phyloP scores from a whole-genome alignment of 768 basidiomycete species.

The Tricholoma bakamatsutake region DNA sequence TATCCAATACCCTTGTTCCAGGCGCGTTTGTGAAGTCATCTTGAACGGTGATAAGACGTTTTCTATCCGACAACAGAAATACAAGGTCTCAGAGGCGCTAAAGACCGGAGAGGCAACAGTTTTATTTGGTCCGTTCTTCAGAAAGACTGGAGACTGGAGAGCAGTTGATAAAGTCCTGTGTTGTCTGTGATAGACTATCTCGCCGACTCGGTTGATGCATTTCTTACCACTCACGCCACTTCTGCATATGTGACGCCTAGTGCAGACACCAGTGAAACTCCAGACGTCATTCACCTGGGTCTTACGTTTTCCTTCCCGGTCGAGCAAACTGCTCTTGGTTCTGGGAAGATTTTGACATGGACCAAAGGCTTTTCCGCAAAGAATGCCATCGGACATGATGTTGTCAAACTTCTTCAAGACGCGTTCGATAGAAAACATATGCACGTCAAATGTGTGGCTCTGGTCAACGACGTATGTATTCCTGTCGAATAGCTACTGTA shows the following conservation, averaged over 20 bases:
- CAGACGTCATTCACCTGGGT: constrained; percentile 57
- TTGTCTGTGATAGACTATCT: constrained; percentile 76
- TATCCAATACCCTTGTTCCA: constrained; percentile 25
- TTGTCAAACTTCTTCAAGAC: constrained; percentile 85
- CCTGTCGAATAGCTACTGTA: neutral
- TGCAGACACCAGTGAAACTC: constrained; percentile 12
- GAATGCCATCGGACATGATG: constrained; percentile 84
- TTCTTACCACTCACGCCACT: constrained; percentile 62
- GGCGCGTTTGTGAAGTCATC: constrained; percentile 91
- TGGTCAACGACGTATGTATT: constrained; percentile 84
- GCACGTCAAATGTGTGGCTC: constrained; percentile 84
- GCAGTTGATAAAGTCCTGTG: constrained; percentile 3
- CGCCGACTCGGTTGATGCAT: constrained; percentile 93
- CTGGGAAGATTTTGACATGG: constrained; percentile 90
- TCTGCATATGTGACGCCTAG: constrained; percentile 32
- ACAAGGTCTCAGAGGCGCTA: constrained; percentile 87
- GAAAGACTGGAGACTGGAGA: neutral
- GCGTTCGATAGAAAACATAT: constrained; percentile 90
- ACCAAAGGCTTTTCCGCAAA: constrained; percentile 95
- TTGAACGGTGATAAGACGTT: constrained; percentile 90
- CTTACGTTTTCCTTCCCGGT: constrained; percentile 98
- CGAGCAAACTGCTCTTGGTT: constrained; percentile 88
- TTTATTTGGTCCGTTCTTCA: constrained; percentile 64
- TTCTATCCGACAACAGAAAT: constrained; percentile 89
- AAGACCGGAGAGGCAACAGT: constrained; percentile 88